Evolutionary conservation across 2,329 filamentous ascomycete species (phyloP).

Genomic region (Passalora sequoiae): DNA sequence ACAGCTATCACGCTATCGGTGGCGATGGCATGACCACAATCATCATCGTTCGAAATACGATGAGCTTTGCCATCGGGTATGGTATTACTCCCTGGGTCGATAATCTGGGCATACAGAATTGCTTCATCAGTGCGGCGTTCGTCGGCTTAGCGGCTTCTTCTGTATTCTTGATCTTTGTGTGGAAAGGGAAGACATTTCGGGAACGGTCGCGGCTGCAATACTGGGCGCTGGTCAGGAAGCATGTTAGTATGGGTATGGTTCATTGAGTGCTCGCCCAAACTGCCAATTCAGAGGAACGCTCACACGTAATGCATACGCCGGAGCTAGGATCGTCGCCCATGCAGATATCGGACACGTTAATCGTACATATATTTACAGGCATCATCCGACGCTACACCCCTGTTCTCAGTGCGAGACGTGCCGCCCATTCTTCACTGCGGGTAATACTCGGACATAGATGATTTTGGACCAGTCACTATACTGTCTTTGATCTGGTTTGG

Average conservation of each 20-base stretch:
- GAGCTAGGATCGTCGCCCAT: no score
- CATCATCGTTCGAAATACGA: slow-evolving; percentile 45
- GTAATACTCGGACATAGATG: no score
- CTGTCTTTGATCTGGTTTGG: no score
- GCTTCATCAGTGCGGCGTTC: slow-evolving; percentile 40
- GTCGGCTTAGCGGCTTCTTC: slow-evolving; percentile 37
- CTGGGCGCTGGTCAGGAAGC: slow-evolving; percentile 7
- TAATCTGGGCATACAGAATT: slow-evolving; percentile 36
- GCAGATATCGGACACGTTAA: no score
- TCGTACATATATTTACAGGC: no score
- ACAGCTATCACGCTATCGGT: slow-evolving; percentile 41
- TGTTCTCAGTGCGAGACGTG: no score
- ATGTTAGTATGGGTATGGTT: not conserved
- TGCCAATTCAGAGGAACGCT: no score
- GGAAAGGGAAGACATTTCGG: slow-evolving; percentile 17
- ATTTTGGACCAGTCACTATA: no score
- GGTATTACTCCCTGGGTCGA: slow-evolving; percentile 42
- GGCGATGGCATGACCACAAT: slow-evolving; percentile 42
- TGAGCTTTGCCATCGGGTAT: slow-evolving; percentile 45
- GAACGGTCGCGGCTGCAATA: slow-evolving; percentile 13
- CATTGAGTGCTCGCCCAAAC: no score
- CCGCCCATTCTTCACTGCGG: no score
- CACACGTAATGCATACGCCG: no score
- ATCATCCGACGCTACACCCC: no score
- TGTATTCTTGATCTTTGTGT: slow-evolving; percentile 27